These are phyloP conservation scores for Striga hermonthica DNA, from an alignment of 305 asterid genomes.

Conservation along the genomic window DNA sequence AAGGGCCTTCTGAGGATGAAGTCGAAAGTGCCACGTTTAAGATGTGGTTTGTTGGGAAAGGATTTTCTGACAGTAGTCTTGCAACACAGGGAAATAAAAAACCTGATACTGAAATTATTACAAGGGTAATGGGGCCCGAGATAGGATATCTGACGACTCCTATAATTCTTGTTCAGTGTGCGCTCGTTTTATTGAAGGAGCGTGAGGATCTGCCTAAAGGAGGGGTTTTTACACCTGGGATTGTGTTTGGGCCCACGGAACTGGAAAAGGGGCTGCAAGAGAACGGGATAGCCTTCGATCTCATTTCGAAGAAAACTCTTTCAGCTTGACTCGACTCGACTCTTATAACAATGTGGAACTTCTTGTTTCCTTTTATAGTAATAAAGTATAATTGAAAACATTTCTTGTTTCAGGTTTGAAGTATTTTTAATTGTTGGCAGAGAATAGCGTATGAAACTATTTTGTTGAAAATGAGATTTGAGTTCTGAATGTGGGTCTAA, in stretches of 20 bases:
- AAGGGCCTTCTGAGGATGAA: constrained; percentile 90
- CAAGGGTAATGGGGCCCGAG: constrained; percentile 92
- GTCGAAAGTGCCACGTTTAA: constrained; percentile 70
- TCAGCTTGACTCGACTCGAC: constrained; percentile 19
- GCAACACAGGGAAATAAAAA: constrained; percentile 45
- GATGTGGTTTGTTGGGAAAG: constrained; percentile 92
- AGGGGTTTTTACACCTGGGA: constrained; percentile 74
- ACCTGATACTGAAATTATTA: constrained; percentile 64
- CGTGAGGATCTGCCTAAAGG: constrained; percentile 69
- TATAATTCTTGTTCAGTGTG: constrained; percentile 66
- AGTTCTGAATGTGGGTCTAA: too few relatives aligned
- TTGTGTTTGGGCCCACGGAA: constrained; percentile 71
- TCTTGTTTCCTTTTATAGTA: too few relatives aligned
- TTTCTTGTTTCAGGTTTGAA: too few relatives aligned
- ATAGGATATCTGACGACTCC: constrained; percentile 86
- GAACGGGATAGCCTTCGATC: constrained; percentile 72
- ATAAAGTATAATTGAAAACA: too few relatives aligned
- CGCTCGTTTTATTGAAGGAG: constrained; percentile 52
- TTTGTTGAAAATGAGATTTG: too few relatives aligned
- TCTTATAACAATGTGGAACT: too few relatives aligned
- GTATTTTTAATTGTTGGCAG: too few relatives aligned
- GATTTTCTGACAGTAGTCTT: constrained; percentile 52
- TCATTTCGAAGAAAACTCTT: constrained; percentile 55
- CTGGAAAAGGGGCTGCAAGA: constrained; percentile 68
- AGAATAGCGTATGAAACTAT: too few relatives aligned